These are phyloP conservation scores for Cyamopsis tetragonoloba DNA, from an alignment of 306 rosid species.

Conservation along the genomic window DNA sequence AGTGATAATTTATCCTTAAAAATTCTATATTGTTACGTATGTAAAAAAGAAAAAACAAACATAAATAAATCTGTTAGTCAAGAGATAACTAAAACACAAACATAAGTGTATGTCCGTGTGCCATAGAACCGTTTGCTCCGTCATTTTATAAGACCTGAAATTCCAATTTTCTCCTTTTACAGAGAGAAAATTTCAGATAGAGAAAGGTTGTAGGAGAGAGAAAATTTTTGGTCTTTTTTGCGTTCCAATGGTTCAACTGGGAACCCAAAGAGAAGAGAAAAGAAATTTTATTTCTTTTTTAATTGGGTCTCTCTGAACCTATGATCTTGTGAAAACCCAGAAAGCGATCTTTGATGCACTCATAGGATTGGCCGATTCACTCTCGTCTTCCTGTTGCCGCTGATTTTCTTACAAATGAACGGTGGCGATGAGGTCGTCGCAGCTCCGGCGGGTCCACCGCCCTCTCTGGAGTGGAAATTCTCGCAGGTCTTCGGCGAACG, in stretches of 20 bases:
- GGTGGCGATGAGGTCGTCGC: conserved; percentile 84
- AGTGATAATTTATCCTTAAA: too few relatives aligned
- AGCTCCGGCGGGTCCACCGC: conserved; percentile 75
- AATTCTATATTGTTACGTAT: background rate
- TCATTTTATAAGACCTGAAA: conserved; percentile 40
- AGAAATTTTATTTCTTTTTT: conserved; percentile 25
- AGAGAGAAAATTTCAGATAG: conserved; percentile 44
- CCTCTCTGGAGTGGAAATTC: conserved; percentile 93
- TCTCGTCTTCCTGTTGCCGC: conserved; percentile 32
- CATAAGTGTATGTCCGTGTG: conserved; percentile 14
- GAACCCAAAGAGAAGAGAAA: conserved; percentile 41
- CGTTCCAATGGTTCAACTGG: conserved; percentile 74
- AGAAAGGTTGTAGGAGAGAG: conserved; percentile 34
- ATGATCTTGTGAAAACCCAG: conserved; percentile 68
- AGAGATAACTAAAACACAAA: conserved; percentile 22
- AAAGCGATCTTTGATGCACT: conserved; percentile 73
- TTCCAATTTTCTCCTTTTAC: conserved; percentile 57
- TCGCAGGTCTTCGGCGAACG: conserved; percentile 99
- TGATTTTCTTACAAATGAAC: conserved; percentile 66
- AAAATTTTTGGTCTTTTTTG: conserved; percentile 39
- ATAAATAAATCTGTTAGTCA: too few relatives aligned
- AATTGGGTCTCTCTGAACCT: conserved; percentile 46
- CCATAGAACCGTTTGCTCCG: conserved; percentile 40
- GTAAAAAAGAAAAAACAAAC: conserved; percentile 18
- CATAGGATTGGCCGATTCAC: conserved; percentile 55